Base-by-base conservation (phyloP, 768 basidiomycete genomes). In the Phaeotremella skinneri region DNA sequence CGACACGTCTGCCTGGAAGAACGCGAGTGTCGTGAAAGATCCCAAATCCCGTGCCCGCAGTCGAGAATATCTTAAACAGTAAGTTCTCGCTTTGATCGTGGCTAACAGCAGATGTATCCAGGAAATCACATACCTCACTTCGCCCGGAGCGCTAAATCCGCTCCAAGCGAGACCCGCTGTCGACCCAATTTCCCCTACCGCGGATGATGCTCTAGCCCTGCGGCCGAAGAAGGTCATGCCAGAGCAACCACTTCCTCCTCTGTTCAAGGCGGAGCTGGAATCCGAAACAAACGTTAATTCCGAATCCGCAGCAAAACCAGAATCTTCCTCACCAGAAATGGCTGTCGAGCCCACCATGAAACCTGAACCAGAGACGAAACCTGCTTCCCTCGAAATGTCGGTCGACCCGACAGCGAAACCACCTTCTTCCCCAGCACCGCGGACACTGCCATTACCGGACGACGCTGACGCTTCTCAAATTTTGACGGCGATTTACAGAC, bases 31-130 rank as follows among this genome's bases (percentile, higher is more conserved):
- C 85, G 85, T 86, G 7, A 89, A 91, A 56, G 94, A 97, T 78
- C 91, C 91, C n/a, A 94, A 96, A 78, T 89, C 90, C 69, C 84
- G 94, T 70, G 91, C 93, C 42, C 83, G 91, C 58, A 93, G 91
- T 79, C 82, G 93, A 55, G 96, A 99, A 62, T 99, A 97, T 76
- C 83, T 99, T 67, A 99, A 98, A 79, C 94, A 99, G 86, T 91
- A 69, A 72, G 87, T 82, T 7, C 39, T 62, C 9, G 39, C 14
- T 52, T 53, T 53, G 14, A 21, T 51, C 77, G 9, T 61, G 47
- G 42, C 42, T 54, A 62, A 57, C 39, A 55, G 4, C 63, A 92
- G 90, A 79, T 97, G 96, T 79, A 81, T 99, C 25, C 96, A 98
- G 79, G 96, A 99, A 81, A 89, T 99, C 66, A 90, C 90, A 13